A percentile compares a stretch with the other conserved stretches of the same genome.
Conservation (phyloP, 148 eudicot genomes). For the Persicaria tinctoria region DNA sequence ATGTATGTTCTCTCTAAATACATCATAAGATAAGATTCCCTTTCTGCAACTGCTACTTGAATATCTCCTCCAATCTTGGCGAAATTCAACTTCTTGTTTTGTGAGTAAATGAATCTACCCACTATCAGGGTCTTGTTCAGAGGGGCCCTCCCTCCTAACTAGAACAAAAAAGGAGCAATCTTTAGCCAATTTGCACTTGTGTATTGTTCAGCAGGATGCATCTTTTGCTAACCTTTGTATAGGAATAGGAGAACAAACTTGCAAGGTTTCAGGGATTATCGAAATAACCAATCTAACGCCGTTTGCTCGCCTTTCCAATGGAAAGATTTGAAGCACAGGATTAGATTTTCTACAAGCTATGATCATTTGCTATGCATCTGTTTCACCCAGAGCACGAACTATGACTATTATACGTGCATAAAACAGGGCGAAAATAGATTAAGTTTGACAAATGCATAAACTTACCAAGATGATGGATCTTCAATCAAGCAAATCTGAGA, state of each 20-base stretch:
- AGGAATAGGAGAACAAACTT: not conserved
- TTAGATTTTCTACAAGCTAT: not conserved
- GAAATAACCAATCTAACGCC: not conserved
- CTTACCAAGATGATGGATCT: constrained; percentile 6
- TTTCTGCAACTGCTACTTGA: not conserved
- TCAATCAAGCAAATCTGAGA: constrained; percentile 63
- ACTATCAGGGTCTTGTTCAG: not conserved
- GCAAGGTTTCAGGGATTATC: not conserved
- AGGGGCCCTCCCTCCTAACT: not conserved
- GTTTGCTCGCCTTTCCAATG: not conserved
- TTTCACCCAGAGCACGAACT: not conserved
- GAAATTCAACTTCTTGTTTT: not conserved
- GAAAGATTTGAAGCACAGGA: not conserved
- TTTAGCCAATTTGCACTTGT: not conserved
- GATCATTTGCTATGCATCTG: not conserved
- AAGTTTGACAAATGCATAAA: not conserved
- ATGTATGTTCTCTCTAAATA: not conserved
- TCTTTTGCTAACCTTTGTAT: not conserved
- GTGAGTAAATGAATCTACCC: not conserved
- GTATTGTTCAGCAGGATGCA: not conserved
- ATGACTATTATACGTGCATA: no score
- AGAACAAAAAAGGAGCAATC: not conserved
- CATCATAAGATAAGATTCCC: not conserved
- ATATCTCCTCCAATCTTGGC: not conserved
- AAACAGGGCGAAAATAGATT: not conserved